Base-by-base conservation (phyloP, 2,329 filamentous ascomycete genomes). In the Pseudogymnoascus sp. region DNA sequence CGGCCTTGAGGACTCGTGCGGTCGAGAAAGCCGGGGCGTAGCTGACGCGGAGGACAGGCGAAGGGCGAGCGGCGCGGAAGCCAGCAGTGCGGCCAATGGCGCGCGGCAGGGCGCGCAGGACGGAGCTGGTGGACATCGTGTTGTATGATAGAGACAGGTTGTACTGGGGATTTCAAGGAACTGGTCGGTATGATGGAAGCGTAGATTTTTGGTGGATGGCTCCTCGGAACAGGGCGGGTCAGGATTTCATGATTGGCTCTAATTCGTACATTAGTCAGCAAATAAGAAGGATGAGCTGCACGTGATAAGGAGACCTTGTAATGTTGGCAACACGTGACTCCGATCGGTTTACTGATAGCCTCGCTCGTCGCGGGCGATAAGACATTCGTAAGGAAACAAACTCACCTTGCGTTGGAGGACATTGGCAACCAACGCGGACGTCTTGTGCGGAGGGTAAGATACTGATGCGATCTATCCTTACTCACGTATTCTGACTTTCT, bases 1-100 rank as follows among this genome's bases (percentile, higher is more conserved):
- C 78, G 72, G 59, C 16, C 53, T 56, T 59, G 49, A 65, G 67
- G 67, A 66, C 80, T 82, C 75, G 85, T 88, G 82, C 83, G 34
- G 59, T 38, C 34, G 59, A 60, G 59, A 60, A 60, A 60, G 59
- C 59, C 18, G 59, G 34, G 34, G 59, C 59, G 7, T 60, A 42
- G 34, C 34, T 38, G 59, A 40, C 59, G 18, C 34, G 59, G 37
- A 60, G 18, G 34, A 42, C 59, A 18, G 59, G 21, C 59, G 34
- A 42, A 42, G 59, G 34, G 59, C 59, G 59, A 12, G 23, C 37
- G 59, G 59, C 59, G 18, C 59, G 59, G 49, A 56, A 56, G 34
- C 34, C 34, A 38, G 59, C 59, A n/a, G 59, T 12, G 59, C 59
- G 59, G 37, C 34, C 59, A 60, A 60, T 38, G 59, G 59, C 34